Base-by-base conservation (phyloP, 495 filamentous ascomycete species). In the Chaetomium fimeti region DNA sequence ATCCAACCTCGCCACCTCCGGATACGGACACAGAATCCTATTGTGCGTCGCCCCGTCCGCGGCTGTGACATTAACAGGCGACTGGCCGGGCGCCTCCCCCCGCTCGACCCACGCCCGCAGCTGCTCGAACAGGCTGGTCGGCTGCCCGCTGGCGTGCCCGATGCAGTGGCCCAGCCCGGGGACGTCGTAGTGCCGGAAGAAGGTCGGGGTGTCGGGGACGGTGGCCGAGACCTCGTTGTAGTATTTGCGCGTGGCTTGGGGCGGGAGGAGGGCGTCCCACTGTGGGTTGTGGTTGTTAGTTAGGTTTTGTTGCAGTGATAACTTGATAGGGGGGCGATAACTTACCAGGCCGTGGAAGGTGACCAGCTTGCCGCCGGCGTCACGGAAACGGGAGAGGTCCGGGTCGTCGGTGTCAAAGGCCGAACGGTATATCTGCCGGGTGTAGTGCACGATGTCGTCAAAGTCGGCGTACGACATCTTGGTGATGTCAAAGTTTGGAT, bases 281-380 rank as follows among this genome's bases (percentile, higher is more conserved):
- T 74, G 20, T n/a, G 2, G 15, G 5, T 1, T 20, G 29, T 3
- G 29, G 29, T 3, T 32, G 29, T 7, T 5, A 16, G 3, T 15
- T 29, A 53, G 29, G 7, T 32, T 32, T 32, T 32, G 29, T n/a
- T n/a, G n/a, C n/a, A n/a, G n/a, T n/a, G n/a, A n/a, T n/a, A n/a
- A n/a, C n/a, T n/a, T 36, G 8, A 9, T 36, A 11, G 8, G 32
- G 8, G 32, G 32, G 22, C 20, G 25, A 12, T 6, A n/a, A 62
- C 84, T 81, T 66, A 82, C 75, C 12, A 74, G 22, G 0, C 81
- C 82, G 56, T 84, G 80, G 68, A 72, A 84, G 11, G 70, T 75
- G 24, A 84, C 68, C 58, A 84, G 67, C 66, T 82, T 83, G 8
- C 77, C 77, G 1, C 81, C 79, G 3, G 67, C 57, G 9, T 68